Percentiles rank a stretch among this genome's conserved stretches.
Evolutionary conservation across 345 rosid genomes (phyloP).

Genomic region (Trapa incisa): DNA sequence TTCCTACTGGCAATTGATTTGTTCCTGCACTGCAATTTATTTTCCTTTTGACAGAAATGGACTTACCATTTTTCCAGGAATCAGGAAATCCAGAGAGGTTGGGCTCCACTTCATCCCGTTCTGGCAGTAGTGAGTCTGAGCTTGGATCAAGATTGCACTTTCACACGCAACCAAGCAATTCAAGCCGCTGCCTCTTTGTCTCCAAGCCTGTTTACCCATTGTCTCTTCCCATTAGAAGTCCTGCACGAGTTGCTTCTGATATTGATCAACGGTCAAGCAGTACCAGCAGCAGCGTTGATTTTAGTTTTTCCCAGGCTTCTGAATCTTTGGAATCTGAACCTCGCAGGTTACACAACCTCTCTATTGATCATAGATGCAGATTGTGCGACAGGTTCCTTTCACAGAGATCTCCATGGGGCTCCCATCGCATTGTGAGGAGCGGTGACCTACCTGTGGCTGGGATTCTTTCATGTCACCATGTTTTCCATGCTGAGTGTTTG

Average conservation of each 20-base stretch:
- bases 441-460: constrained; percentile 43
- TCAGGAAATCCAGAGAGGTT: constrained; percentile 28
- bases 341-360: constrained; percentile 9
- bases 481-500: constrained; percentile 48
- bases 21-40: background rate
- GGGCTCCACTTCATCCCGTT: constrained; percentile 29
- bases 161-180: constrained; percentile 30
- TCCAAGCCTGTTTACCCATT: constrained; percentile 54
- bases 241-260: constrained; percentile 24
- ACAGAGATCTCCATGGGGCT: constrained; percentile 47
- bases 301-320: constrained; percentile 30
- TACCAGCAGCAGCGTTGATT: constrained; percentile 32
- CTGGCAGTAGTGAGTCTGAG: constrained; percentile 42
- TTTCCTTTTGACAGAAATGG: background rate
- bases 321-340: constrained; percentile 28
- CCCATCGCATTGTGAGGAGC: constrained; percentile 34
- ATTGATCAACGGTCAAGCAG: constrained; percentile 37
- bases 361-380: constrained; percentile 31
- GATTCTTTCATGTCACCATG: constrained; percentile 42
- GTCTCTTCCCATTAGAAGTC: constrained; percentile 23
- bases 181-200: constrained; percentile 31
- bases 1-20: background rate
- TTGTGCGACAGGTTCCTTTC: constrained; percentile 39
- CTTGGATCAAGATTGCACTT: constrained; percentile 21
- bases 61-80: constrained; percentile 16